Evolutionary conservation across 345 rosid genomes (phyloP).

Genomic region (Sonneratia caseolaris): DNA sequence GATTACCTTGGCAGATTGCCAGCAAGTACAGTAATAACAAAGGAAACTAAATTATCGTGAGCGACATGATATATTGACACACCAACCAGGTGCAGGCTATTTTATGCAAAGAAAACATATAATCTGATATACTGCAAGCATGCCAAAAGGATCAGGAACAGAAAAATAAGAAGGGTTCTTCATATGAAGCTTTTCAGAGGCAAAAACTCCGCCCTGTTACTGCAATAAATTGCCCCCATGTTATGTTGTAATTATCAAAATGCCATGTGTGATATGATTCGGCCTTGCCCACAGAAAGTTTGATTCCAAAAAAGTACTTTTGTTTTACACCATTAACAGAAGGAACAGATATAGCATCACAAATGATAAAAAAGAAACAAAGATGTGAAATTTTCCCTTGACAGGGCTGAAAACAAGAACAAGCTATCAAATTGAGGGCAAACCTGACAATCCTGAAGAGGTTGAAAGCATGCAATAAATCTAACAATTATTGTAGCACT

Average conservation of each 20-base stretch:
- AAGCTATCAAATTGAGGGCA: constrained; percentile 12
- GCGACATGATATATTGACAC: not conserved
- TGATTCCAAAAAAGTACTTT: not conserved
- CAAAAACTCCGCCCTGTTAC: not conserved
- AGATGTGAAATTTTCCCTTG: not conserved
- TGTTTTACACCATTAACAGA: not conserved
- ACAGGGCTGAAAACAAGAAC: not conserved
- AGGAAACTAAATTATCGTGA: not conserved
- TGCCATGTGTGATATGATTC: too few relatives aligned
- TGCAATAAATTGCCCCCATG: too few relatives aligned
- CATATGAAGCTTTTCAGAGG: not conserved
- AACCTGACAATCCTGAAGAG: constrained; percentile 97
- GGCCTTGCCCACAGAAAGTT: not conserved
- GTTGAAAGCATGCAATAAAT: constrained; percentile 95
- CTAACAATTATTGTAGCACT: constrained; percentile 69
- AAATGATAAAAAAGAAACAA: not conserved
- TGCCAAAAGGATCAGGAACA: not conserved
- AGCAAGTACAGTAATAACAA: not conserved
- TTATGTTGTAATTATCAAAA: too few relatives aligned
- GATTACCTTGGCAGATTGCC: not conserved
- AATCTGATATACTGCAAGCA: not conserved
- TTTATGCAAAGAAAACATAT: not conserved
- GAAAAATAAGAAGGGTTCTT: not conserved
- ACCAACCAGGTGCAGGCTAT: not conserved
- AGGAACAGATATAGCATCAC: not conserved